These are phyloP conservation scores for Vitis cinerea DNA, from an alignment of 164 flowering plant species.

Conservation along the genomic window DNA sequence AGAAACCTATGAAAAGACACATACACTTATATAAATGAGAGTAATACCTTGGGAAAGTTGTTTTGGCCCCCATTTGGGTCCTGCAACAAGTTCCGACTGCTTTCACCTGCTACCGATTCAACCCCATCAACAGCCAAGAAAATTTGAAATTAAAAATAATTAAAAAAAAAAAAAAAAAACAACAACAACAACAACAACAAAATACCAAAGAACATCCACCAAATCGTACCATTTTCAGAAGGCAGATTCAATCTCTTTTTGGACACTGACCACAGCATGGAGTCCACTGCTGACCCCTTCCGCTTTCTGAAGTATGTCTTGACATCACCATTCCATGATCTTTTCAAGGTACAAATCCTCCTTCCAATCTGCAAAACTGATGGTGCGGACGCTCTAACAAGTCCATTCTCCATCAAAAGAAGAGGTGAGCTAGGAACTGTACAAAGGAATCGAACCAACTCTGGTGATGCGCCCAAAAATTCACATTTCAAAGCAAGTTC, in stretches of 20 bases:
- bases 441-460: conserved; percentile 36
- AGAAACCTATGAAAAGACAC: too few relatives aligned
- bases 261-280: background rate
- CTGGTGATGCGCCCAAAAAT: conserved; percentile 23
- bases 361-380: conserved; percentile 21
- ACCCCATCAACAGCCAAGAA: background rate
- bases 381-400: conserved; percentile 26
- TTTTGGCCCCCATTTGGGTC: too few relatives aligned
- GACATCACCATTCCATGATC: conserved; percentile 14
- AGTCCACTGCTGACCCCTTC: conserved; percentile 22
- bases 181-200: too few relatives aligned
- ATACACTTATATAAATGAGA: too few relatives aligned
- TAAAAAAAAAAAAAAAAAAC: background rate
- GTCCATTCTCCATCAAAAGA: conserved; percentile 12
- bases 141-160: too few relatives aligned
- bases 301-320: conserved; percentile 38
- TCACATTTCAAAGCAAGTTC: conserved; percentile 37
- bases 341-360: conserved; percentile 10
- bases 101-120: background rate
- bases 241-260: conserved; percentile 26
- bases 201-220: background rate
- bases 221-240: conserved; percentile 19
- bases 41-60: too few relatives aligned
- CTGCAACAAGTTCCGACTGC: too few relatives aligned
- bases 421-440: conserved; percentile 45